Evolutionary conservation across 2,329 filamentous ascomycete genomes (phyloP).

Genomic region (Sordariomycetes sp.): DNA sequence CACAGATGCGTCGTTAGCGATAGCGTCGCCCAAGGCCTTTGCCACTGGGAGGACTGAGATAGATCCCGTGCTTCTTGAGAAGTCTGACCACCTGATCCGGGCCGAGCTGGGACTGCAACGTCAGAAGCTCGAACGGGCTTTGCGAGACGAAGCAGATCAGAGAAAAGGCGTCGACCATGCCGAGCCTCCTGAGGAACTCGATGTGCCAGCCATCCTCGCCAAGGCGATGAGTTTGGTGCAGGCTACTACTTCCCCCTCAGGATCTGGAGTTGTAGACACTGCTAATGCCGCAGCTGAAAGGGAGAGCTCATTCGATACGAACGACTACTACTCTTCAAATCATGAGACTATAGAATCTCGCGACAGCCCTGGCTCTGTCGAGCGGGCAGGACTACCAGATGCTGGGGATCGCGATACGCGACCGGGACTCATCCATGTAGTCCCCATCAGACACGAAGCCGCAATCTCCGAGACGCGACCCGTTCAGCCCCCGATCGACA

Average conservation of each 20-base stretch:
- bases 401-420: neutral
- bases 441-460: neutral
- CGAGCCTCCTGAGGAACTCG: conserved; percentile 51
- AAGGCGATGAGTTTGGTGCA: conserved; percentile 63
- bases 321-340: conserved; percentile 93
- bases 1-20: conserved; percentile 13
- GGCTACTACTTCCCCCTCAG: conserved; percentile 22
- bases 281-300: conserved; percentile 51
- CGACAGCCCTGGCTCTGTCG: neutral
- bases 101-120: conserved; percentile 74
- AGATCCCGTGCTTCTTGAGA: conserved; percentile 74
- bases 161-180: conserved; percentile 40
- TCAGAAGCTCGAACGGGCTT: conserved; percentile 64
- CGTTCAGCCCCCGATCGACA: neutral
- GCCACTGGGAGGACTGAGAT: conserved; percentile 54
- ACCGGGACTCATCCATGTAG: neutral
- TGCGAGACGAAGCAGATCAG: conserved; percentile 65
- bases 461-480: neutral
- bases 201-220: conserved; percentile 62
- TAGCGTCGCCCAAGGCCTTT: conserved; percentile 25
- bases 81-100: conserved; percentile 74
- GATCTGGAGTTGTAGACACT: conserved; percentile 29
- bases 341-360: conserved; percentile 62
- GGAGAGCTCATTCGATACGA: conserved; percentile 75
- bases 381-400: neutral